A percentile compares a stretch with the other conserved stretches of the same genome.
These are phyloP conservation scores for Hyphodiscus sp. DNA, from an alignment of 2,329 filamentous ascomycete genomes.

Conservation along the genomic window DNA sequence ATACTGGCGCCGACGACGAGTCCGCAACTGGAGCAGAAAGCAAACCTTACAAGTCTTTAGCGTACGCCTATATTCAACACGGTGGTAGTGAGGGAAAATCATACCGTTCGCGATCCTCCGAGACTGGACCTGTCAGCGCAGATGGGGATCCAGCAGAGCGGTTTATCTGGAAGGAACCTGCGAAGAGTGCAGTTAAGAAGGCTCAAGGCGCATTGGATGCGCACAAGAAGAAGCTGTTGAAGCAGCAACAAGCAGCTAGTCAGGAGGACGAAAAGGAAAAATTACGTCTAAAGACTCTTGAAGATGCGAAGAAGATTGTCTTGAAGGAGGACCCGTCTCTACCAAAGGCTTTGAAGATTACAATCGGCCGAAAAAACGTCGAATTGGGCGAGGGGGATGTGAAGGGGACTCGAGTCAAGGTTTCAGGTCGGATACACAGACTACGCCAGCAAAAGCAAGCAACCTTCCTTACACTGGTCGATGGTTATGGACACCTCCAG, in stretches of 20 bases:
- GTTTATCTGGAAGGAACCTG: conserved; percentile 71
- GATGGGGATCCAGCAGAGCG: conserved; percentile 58
- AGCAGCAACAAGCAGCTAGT: conserved; percentile 66
- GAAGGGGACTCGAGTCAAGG: conserved; percentile 68
- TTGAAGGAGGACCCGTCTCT: conserved; percentile 64
- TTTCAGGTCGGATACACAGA: conserved; percentile 77
- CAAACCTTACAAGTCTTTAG: conserved; percentile 75
- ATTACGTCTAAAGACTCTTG: conserved; percentile 61
- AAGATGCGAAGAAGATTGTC: conserved; percentile 75
- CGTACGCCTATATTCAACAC: conserved; percentile 68
- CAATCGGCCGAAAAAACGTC: conserved; percentile 64
- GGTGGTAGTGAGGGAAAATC: conserved; percentile 47
- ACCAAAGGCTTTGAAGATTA: conserved; percentile 68
- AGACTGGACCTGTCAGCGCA: conserved; percentile 51
- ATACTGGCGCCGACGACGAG: conserved; percentile 65
- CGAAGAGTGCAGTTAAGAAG: conserved; percentile 83
- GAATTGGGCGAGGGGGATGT: conserved; percentile 49
- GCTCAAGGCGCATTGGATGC: conserved; percentile 66
- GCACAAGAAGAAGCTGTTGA: conserved; percentile 78
- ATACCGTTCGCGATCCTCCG: conserved; percentile 64
- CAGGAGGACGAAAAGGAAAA: conserved; percentile 67
- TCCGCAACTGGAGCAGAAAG: conserved; percentile 61
- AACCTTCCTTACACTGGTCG: conserved; percentile 78
- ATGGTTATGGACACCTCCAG: conserved; percentile 81
- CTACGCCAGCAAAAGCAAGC: conserved; percentile 76